Base-by-base conservation (phyloP, 192 early-diverging fungal species). In the Physocladia obscura region DNA sequence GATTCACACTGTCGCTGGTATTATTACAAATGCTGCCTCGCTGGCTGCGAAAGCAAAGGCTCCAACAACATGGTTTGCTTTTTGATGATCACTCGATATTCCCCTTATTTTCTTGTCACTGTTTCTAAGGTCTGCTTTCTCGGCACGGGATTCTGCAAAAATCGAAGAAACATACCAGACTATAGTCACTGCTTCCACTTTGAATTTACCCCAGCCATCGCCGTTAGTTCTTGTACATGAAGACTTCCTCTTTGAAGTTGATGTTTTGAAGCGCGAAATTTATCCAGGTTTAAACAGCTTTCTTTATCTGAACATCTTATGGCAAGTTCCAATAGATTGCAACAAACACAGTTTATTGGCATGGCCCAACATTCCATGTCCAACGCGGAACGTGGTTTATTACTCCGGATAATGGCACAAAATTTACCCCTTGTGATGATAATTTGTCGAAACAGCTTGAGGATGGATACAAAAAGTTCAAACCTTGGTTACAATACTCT, bases 351-450 rank as follows among this genome's bases (percentile, higher is more conserved):
- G 84, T 90, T 1, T 94, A 92, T 72, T 94, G 93, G 93, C 74
- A 86, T 49, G 93, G 93, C 3, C 87, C 91, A 1, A 87, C 82
- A 2, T 93, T 89, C 75, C 91, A 93, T 40, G 86, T 94, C 40
- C 80, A 89, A 44, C 80, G 93, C 24, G 90, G 89, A 0, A 92
- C 90, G 0, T 94, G 93, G 93, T 94, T 94, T 78, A 78, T 87
- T 58, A 78, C 84, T 49, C 60, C 78, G 0, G 87, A 89, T 54
- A 65, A 65, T 31, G 82, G 84, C n/a, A 79, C 72, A 24, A 88
- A 87, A 48, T 91, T 86, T 69, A 49, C 88, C 8, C 92, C 93
- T 5, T 94, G 93, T 75, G 89, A 93, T 57, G 92, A 90, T 49
- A 93, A 90, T 56, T 69, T 94, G 13, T 67, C 91, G 1, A 72